A percentile compares a stretch with the other conserved stretches of the same genome.
These are phyloP conservation scores for Pythium diclinum DNA, from an alignment of 352 stramenopile genomes.

Conservation along the genomic window DNA sequence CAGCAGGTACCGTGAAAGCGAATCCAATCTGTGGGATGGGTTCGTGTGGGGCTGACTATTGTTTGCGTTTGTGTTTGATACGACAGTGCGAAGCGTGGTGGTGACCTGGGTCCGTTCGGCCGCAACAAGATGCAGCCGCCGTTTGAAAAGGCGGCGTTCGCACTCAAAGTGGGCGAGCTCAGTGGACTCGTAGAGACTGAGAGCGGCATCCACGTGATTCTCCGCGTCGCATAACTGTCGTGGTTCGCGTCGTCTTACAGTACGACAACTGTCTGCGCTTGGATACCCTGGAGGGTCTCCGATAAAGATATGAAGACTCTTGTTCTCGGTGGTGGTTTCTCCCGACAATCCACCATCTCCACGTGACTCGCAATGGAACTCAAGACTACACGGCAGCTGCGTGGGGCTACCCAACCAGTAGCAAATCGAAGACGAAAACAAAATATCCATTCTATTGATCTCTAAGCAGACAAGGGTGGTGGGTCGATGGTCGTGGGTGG, in stretches of 20 bases:
- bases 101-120: constrained; percentile 87
- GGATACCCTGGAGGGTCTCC: background rate
- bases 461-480: constrained; percentile 17
- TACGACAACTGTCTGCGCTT: background rate
- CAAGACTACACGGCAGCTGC: background rate
- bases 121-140: constrained; percentile 91
- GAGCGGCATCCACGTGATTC: constrained; percentile 96
- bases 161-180: constrained; percentile 91
- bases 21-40: background rate
- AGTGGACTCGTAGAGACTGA: constrained; percentile 95
- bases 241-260: background rate
- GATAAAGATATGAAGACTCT: constrained; percentile 8
- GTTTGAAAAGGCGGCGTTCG: constrained; percentile 92
- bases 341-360: background rate
- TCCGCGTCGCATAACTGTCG: constrained; percentile 74
- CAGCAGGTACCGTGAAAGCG: constrained; percentile 57
- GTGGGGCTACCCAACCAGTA: background rate
- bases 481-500: background rate
- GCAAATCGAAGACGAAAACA: constrained; percentile 12
- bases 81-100: constrained; percentile 84
- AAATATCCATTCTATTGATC: constrained; percentile 33
- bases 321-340: background rate
- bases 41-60: background rate
- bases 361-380: background rate
- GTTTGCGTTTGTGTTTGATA: background rate